Evolutionary conservation across 495 filamentous ascomycete species (phyloP).

Genomic region (Xylaria venustula): DNA sequence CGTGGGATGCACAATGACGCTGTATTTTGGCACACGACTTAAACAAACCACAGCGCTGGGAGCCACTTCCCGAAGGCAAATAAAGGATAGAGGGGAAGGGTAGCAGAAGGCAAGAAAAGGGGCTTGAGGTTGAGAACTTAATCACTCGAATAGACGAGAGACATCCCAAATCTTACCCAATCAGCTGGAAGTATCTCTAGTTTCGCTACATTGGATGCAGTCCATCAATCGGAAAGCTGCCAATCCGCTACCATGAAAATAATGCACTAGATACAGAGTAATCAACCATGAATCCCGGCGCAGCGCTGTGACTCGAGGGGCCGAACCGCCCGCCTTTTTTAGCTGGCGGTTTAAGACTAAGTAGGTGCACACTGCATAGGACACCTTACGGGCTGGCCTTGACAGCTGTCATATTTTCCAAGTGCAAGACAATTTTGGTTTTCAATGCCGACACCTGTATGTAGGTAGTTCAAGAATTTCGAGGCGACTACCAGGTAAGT

Average conservation of each 20-base stretch:
- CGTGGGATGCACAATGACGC: neutral
- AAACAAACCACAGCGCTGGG: neutral
- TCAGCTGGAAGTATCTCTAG: neutral
- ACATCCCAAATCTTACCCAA: neutral
- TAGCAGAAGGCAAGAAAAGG: too few species aligned
- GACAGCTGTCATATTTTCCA: too few species aligned
- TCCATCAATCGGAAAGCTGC: neutral
- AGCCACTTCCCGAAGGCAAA: neutral
- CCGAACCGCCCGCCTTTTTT: neutral
- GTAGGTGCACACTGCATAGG: too few species aligned
- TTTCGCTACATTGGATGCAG: neutral
- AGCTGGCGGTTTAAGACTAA: too few species aligned
- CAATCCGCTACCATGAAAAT: too few species aligned
- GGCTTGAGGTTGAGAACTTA: too few species aligned
- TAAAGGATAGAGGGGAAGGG: too few species aligned
- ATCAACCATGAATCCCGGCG: too few species aligned
- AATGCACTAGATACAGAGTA: too few species aligned
- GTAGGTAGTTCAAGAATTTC: neutral
- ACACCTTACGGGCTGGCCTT: neutral
- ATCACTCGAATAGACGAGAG: neutral
- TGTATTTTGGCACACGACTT: neutral
- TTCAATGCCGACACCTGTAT: neutral
- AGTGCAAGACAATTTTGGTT: slow-evolving; percentile 3
- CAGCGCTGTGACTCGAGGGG: neutral
- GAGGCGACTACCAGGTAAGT: neutral